These are phyloP conservation scores for Dactylella cylindrospora DNA, from an alignment of 2,329 filamentous ascomycete species.

Conservation along the genomic window DNA sequence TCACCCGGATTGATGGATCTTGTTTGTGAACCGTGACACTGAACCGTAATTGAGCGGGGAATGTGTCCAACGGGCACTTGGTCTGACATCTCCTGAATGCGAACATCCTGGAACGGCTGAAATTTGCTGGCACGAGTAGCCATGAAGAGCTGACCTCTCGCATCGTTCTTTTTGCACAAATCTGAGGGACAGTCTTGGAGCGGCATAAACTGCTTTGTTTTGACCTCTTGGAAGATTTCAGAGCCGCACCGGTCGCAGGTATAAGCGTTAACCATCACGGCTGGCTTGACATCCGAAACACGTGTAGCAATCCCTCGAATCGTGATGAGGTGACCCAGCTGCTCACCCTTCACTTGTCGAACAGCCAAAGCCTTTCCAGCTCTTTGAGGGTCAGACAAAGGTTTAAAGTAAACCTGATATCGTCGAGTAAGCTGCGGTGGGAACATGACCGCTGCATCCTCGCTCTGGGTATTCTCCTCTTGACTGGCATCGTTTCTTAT, in stretches of 20 bases:
- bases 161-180: conserved; percentile 87
- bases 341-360: conserved; percentile 85
- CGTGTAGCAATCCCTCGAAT: conserved; percentile 90
- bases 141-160: conserved; percentile 88
- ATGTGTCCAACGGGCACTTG: conserved; percentile 98
- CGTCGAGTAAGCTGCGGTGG: conserved; percentile 87
- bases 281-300: conserved; percentile 95
- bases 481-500: conserved; percentile 76
- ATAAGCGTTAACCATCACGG: conserved; percentile 97
- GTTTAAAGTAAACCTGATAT: conserved; percentile 96
- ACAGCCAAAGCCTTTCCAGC: conserved; percentile 76
- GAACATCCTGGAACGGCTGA: conserved; percentile 94
- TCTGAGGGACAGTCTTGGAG: conserved; percentile 81
- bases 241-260: conserved; percentile 94
- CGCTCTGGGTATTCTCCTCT: conserved; percentile 61
- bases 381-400: conserved; percentile 65
- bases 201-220: conserved; percentile 85
- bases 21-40: conserved; percentile 84
- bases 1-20: conserved; percentile 90
- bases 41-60: conserved; percentile 81
- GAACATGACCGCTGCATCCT: conserved; percentile 75
- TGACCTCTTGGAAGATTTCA: conserved; percentile 96
- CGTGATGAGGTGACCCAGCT: conserved; percentile 90
- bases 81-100: conserved; percentile 98
- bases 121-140: conserved; percentile 98